A percentile compares a stretch with the other conserved stretches of the same genome.
Evolutionary conservation across 2,329 filamentous ascomycete species (phyloP).

Genomic region (Thyridium curvatum): DNA sequence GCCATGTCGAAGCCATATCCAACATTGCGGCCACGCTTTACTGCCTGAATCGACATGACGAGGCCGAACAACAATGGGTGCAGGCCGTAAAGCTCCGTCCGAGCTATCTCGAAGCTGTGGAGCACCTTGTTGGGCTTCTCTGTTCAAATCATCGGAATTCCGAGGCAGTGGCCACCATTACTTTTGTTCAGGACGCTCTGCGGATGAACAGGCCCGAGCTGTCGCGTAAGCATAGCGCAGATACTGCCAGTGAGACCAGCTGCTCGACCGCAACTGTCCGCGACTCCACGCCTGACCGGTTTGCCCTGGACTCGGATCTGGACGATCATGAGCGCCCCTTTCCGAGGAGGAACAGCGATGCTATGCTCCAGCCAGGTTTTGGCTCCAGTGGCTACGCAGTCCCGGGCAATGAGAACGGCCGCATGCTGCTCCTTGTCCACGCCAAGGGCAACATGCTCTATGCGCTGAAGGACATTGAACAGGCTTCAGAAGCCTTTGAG

Average conservation of each 20-base stretch:
- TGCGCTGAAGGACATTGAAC: slow-evolving; percentile 72
- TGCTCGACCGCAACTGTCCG: slow-evolving; percentile 7
- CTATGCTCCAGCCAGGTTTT: slow-evolving; percentile 43
- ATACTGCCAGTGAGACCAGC: slow-evolving; percentile 15
- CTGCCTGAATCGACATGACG: slow-evolving; percentile 72
- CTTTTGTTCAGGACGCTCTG: slow-evolving; percentile 72
- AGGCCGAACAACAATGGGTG: slow-evolving; percentile 82
- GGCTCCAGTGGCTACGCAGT: slow-evolving; percentile 81
- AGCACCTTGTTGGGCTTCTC: slow-evolving; percentile 84
- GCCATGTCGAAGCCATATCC: slow-evolving; percentile 87
- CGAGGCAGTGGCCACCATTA: slow-evolving; percentile 84
- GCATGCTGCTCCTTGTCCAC: slow-evolving; percentile 88
- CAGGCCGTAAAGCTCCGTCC: slow-evolving; percentile 78
- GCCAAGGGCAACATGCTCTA: slow-evolving; percentile 99
- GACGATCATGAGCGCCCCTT: slow-evolving; percentile 14
- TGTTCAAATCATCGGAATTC: slow-evolving; percentile 74
- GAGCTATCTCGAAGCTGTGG: slow-evolving; percentile 88
- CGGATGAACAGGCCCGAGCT: slow-evolving; percentile 28
- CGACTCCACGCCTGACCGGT: slow-evolving; percentile 12
- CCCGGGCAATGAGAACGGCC: slow-evolving; percentile 79
- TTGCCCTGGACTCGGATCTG: slow-evolving; percentile 14
- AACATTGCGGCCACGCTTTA: slow-evolving; percentile 88
- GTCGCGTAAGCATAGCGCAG: slow-evolving; percentile 2
- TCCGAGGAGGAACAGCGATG: slow-evolving; percentile 6
- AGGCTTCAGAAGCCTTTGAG: slow-evolving; percentile 84